Evolutionary conservation across 192 early-diverging fungal genomes (phyloP).

Genomic region (Oehlia diaphana): DNA sequence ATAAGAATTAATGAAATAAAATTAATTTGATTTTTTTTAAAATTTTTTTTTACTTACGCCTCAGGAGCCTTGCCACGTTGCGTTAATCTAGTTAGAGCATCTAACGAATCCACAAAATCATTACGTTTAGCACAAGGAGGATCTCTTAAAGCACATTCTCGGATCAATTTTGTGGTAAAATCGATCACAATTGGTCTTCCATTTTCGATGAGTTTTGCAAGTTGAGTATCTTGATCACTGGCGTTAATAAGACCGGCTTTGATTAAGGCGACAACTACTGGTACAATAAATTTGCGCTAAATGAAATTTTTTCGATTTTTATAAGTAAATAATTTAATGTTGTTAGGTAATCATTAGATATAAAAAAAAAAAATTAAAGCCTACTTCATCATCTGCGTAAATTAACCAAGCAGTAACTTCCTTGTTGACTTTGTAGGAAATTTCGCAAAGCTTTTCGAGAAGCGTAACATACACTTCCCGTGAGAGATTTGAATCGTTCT

Average conservation of each 20-base stretch:
- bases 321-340: not conserved
- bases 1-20: not conserved
- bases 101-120: slow-evolving; percentile 72
- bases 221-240: slow-evolving; percentile 84
- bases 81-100: slow-evolving; percentile 66
- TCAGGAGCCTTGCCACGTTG: slow-evolving; percentile 64
- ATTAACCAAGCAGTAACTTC: slow-evolving; percentile 92
- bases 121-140: slow-evolving; percentile 50
- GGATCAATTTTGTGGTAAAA: slow-evolving; percentile 76
- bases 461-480: slow-evolving; percentile 83
- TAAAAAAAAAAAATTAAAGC: not conserved
- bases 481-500: slow-evolving; percentile 68
- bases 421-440: slow-evolving; percentile 74
- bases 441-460: slow-evolving; percentile 82
- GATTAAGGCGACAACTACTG: slow-evolving; percentile 80
- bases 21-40: slow-evolving; percentile 22
- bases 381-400: slow-evolving; percentile 84
- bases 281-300: slow-evolving; percentile 83
- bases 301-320: not conserved
- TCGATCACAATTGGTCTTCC: slow-evolving; percentile 70
- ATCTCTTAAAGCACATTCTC: slow-evolving; percentile 64
- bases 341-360: too few relatives aligned
- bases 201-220: slow-evolving; percentile 83
- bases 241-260: slow-evolving; percentile 74
- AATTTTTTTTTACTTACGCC: not conserved